Conservation (phyloP, 2,329 filamentous ascomycete species). For the Trichocomaceae sp. region DNA sequence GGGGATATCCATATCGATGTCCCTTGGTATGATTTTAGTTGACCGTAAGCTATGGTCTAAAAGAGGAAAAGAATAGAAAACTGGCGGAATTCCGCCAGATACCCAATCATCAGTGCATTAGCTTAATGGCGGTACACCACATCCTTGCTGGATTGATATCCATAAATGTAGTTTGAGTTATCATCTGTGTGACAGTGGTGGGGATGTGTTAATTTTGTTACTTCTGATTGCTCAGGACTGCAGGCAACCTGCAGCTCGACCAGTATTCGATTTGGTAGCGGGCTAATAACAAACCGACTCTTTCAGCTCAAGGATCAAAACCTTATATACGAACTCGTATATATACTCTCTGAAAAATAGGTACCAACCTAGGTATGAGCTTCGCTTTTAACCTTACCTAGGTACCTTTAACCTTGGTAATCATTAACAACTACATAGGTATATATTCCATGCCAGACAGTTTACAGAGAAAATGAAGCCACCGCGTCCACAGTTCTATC, state of each 20-base stretch:
- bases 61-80: background rate
- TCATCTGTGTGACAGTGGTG: background rate
- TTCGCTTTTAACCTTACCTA: no score
- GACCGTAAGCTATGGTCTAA: background rate
- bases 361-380: no score
- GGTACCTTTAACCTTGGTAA: no score
- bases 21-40: no score
- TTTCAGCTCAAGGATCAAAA: background rate
- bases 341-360: no score
- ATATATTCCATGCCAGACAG: background rate
- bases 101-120: background rate
- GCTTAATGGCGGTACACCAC: background rate
- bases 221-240: background rate
- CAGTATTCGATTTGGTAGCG: background rate
- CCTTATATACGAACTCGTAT: no score
- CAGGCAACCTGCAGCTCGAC: background rate
- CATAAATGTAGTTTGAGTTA: background rate
- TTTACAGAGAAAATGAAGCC: background rate
- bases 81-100: conserved; percentile 9
- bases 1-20: no score
- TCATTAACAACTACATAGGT: background rate
- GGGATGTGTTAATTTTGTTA: background rate
- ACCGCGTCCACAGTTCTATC: conserved; percentile 21
- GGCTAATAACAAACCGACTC: background rate
- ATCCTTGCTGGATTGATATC: background rate